Evolutionary conservation across 1,284 basidiomycete genomes (phyloP), one percentile per base, ranked within the genome.

Genomic region (Agaricales sp.): DNA sequence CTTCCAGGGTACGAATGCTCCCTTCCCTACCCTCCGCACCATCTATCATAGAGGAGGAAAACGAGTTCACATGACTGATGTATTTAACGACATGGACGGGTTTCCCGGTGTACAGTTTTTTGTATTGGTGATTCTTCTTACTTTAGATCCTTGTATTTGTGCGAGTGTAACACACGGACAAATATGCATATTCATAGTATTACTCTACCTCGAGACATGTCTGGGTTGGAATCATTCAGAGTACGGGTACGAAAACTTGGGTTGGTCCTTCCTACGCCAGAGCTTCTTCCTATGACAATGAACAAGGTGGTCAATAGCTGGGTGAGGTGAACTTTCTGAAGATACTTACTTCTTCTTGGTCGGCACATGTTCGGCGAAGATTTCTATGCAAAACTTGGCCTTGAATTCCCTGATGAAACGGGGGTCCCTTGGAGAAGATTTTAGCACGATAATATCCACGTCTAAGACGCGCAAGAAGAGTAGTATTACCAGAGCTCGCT

Each of bases 371-470:
- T 93, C 90, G 0, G 73, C 89, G 64, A 86, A 97, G 1, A 93
- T 82, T 62, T 97, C 93, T 12, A 87, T 63, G 59, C 89, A 92
- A 60, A 94, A 58, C 60, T 92, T 79, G 3, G 77, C 67, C 67
- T 95, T 98, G 75, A 95, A 99, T 58, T 89, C 80, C 44, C 92
- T 84, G 57, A 98, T 94, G 66, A 95, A 98, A 1, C 89, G 82
- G 24, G 95, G 95, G 61, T 97, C 95, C 93, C 90, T 89, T 3
- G 35, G 14, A 22, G 21, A 12, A 49, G 26, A 26, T 6, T 45
- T 25, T 46, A n/a, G 30, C 30, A n/a, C 14, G 43, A 19, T 50
- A 12, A 23, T 38, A 12, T 45, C 20, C 26, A 37, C 30, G n/a
- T n/a, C n/a, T 24, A 4, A 37, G 13, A 24, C 26, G 3, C 6